Evolutionary conservation across 805 yeast species (phyloP), one percentile per base, ranked within the genome.

Genomic region (Yarrowia sp.): DNA sequence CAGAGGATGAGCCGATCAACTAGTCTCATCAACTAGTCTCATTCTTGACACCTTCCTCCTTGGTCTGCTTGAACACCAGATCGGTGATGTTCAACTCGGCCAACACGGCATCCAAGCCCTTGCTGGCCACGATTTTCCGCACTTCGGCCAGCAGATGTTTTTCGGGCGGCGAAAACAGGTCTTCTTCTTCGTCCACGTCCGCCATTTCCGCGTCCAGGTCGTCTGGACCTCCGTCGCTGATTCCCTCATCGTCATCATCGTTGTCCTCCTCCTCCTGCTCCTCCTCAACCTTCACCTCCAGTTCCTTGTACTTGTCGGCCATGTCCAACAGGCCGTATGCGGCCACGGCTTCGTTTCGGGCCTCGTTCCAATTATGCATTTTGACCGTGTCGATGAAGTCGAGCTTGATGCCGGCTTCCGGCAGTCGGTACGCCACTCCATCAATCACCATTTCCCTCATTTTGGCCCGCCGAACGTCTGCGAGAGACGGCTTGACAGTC

Each of bases 361-460:
- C 71, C 66, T 74, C 76, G 21, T 74, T 71, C 40, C 72, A 71
- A 70, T 32, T 70, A 66, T 81, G 81, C 4, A 58, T 43, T 43
- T 58, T 58, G 38, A 84, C 82, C 30, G 81, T 83, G 21, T 82
- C 82, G 35, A 87, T 73, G 71, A 91, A 91, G 73, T 90, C 93
- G 33, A 89, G 75, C 44, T 88, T 74, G 6, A 90, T 80, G 70
- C 88, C 86, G 46, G 81, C 80, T 67, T 88, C 95, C 1, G 90
- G 89, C 4, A 90, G 73, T 65, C 87, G 77, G 74, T 85, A 87
- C 0, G 89, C 79, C 36, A 83, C 80, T 36, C 83, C 80, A 35
- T 77, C 77, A 19, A 75, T 69, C 49, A 58, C 32, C 49, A 58
- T 58, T 43, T 41, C 63, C 32, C 63, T 28, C 63, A 58, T 58